phyloP scores from a whole-genome alignment of 2,329 filamentous ascomycete genomes.

The Kalmusia sp. region DNA sequence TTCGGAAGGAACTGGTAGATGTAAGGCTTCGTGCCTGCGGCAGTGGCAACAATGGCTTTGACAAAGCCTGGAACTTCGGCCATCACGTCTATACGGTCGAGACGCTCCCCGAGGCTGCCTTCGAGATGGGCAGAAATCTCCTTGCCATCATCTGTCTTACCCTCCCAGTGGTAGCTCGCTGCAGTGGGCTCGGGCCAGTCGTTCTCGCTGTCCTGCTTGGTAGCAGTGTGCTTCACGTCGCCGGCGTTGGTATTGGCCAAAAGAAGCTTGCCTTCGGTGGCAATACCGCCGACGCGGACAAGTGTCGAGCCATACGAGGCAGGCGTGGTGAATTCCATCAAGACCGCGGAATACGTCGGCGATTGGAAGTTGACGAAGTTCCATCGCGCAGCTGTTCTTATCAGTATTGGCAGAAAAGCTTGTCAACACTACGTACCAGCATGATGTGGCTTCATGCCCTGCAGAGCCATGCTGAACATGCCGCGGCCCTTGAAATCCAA shows the following conservation, averaged over 20 bases:
- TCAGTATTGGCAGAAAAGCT: constrained; percentile 15
- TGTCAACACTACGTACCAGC: constrained; percentile 63
- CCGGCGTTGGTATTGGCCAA: constrained; percentile 71
- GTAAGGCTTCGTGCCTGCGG: constrained; percentile 92
- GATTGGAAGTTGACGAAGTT: constrained; percentile 94
- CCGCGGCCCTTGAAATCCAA: constrained; percentile 83
- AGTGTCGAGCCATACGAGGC: constrained; percentile 87
- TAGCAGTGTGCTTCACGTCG: constrained; percentile 71
- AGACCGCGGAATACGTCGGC: constrained; percentile 80
- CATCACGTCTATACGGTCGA: constrained; percentile 94
- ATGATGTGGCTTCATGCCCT: constrained; percentile 99
- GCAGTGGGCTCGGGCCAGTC: constrained; percentile 88
- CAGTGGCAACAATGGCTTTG: constrained; percentile 88
- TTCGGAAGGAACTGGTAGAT: constrained; percentile 91
- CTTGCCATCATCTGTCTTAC: constrained; percentile 78
- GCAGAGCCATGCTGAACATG: constrained; percentile 83
- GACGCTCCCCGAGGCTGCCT: constrained; percentile 70
- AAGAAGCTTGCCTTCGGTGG: constrained; percentile 81
- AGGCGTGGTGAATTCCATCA: constrained; percentile 97
- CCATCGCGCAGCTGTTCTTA: constrained; percentile 73
- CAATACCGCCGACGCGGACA: constrained; percentile 83
- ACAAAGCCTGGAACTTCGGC: constrained; percentile 94
- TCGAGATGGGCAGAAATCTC: constrained; percentile 73
- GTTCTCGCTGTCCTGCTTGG: constrained; percentile 75
- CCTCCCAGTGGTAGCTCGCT: constrained; percentile 79